Evolutionary conservation across 1,139 yeast species (phyloP).

Genomic region (Sugiyamaella grinbergsii): DNA sequence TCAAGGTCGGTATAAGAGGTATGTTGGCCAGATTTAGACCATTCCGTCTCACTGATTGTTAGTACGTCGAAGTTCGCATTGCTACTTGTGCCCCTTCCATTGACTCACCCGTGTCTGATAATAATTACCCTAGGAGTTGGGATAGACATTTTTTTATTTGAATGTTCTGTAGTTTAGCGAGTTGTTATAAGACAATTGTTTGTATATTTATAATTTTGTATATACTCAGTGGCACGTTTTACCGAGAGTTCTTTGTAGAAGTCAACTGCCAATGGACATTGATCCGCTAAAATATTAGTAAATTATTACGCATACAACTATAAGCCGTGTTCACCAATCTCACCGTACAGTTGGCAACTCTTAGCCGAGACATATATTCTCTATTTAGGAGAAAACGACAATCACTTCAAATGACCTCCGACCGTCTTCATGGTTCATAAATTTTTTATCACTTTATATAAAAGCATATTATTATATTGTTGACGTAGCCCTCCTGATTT

Average conservation of each 20-base stretch:
- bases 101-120: slow-evolving; percentile 65
- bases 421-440: neutral
- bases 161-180: neutral
- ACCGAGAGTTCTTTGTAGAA: slow-evolving; percentile 1
- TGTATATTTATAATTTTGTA: neutral
- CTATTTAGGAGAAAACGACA: too few species aligned
- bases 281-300: neutral
- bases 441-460: neutral
- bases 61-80: neutral
- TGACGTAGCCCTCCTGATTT: neutral
- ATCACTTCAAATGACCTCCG: too few species aligned
- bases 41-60: slow-evolving; percentile 70
- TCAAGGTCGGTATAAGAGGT: slow-evolving; percentile 83
- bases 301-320: neutral
- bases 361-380: too few species aligned
- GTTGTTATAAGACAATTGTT: neutral
- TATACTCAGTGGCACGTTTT: neutral
- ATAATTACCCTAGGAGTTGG: slow-evolving; percentile 75
- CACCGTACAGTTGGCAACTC: too few species aligned
- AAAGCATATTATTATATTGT: neutral
- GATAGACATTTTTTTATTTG: slow-evolving; percentile 15
- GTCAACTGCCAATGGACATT: neutral
- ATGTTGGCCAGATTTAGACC: slow-evolving; percentile 93
- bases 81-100: neutral
- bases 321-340: too few species aligned